phyloP scores from a whole-genome alignment of 2,329 filamentous ascomycete genomes.

The Aureobasidium uvarum region DNA sequence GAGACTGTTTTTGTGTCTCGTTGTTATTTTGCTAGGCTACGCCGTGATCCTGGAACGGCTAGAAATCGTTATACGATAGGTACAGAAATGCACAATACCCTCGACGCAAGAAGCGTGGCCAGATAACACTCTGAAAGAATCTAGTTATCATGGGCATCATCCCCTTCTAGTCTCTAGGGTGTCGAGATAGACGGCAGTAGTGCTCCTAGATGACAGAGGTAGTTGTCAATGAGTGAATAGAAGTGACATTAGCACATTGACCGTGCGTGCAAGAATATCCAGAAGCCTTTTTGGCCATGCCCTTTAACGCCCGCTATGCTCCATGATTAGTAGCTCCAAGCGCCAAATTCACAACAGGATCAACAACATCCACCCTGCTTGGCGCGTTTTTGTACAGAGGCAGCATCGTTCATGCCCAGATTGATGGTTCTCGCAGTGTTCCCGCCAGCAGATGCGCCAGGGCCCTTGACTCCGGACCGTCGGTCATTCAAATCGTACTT shows the following conservation, averaged over 20 bases:
- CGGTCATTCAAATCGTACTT: slow-evolving; percentile 93
- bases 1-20: too few species aligned
- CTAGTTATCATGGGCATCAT: too few species aligned
- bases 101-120: too few species aligned
- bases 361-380: slow-evolving; percentile 36
- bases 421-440: slow-evolving; percentile 46
- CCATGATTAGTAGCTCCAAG: not conserved
- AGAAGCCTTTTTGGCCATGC: not conserved
- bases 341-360: slow-evolving; percentile 16
- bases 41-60: too few species aligned
- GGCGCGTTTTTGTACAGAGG: slow-evolving; percentile 35
- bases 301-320: slow-evolving; percentile 23
- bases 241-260: not conserved
- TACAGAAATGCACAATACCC: too few species aligned
- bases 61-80: too few species aligned
- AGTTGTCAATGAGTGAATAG: not conserved
- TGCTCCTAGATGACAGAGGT: not conserved
- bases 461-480: slow-evolving; percentile 82
- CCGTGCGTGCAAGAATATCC: not conserved
- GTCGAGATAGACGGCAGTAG: not conserved
- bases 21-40: too few species aligned
- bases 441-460: slow-evolving; percentile 47
- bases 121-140: too few species aligned
- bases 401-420: slow-evolving; percentile 45
- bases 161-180: too few species aligned